These are phyloP conservation scores for Entoloma clypeatum DNA, from an alignment of 1,284 basidiomycete species.

Conservation along the genomic window DNA sequence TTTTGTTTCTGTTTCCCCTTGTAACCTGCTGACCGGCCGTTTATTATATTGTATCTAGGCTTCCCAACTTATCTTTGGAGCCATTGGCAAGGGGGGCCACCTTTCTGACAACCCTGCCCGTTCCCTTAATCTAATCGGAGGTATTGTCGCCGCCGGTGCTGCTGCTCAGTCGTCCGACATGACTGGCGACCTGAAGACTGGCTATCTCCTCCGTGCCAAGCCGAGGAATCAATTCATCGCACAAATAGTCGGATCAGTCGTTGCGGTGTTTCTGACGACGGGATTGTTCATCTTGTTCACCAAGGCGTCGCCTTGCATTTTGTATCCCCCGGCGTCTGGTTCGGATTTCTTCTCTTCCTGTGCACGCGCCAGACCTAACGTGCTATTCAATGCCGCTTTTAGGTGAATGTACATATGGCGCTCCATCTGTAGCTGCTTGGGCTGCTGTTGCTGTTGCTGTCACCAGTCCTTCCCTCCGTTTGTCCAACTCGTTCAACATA, in stretches of 20 bases:
- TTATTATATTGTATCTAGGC: too few relatives aligned
- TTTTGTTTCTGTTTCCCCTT: too few relatives aligned
- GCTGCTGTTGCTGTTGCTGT: conserved; percentile 58
- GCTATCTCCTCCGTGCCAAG: conserved; percentile 64
- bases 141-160: conserved; percentile 55
- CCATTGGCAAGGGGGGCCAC: conserved; percentile 48
- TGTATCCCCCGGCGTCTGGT: conserved; percentile 21
- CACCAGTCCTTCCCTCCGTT: conserved; percentile 43
- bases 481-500: conserved; percentile 17
- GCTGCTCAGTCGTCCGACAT: conserved; percentile 65
- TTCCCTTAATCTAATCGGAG: conserved; percentile 56
- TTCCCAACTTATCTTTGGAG: conserved; percentile 60
- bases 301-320: conserved; percentile 65
- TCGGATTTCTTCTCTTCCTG: background rate
- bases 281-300: conserved; percentile 64
- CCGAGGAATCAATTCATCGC: conserved; percentile 66
- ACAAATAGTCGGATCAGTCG: conserved; percentile 53
- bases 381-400: too few relatives aligned
- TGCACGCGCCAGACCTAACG: conserved; percentile 8
- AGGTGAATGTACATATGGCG: conserved; percentile 49
- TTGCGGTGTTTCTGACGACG: conserved; percentile 54
- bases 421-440: conserved; percentile 62
- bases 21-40: too few relatives aligned
- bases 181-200: conserved; percentile 72
- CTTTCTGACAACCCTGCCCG: conserved; percentile 37